Base-by-base conservation (phyloP, 257 asterid species). In the Solanum lycopersicoides region DNA sequence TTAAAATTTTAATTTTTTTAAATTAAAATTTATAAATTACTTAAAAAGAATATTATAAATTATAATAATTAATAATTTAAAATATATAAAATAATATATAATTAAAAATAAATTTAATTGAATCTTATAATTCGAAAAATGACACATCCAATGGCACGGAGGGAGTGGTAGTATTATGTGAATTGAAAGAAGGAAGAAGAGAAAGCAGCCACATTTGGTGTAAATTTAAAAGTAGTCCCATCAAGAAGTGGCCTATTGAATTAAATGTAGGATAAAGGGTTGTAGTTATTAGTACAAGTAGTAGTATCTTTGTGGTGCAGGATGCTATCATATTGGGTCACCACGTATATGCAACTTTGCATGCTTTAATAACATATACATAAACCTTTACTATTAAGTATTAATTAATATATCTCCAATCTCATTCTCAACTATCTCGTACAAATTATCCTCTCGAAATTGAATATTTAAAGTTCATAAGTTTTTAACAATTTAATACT, bases 311-410 rank as follows among this genome's bases (percentile, higher is more conserved):
- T 82, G 68, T 82, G 85, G 85, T 32, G 44, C 69, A 82, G 63
- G 74, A 68, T 85, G 60, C 77, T 68, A 79, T 85, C 73, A 86
- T 80, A 66, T 74, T 88, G 87, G 71, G 75, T 83, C 87, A 50
- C 82, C 82, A 73, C 87, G 30, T 84, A 25, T 71, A 20, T 72
- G 53, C 85, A 85, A 83, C 85, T 60, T 73, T 60, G 87, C 89
- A 84, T 74, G 89, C 79, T 73, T 83, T 47, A 56, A 28, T 47
- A 56, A 28, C 56, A 34, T 65, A 73, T 65, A 59, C 66, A 28
- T 30, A 47, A 23, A 47, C 20, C 21, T 50, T 47, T 47, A 53
- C 2, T 53, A 53, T 53, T 53, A 53, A 37, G 39, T 37, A 56
- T 56, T 18, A 32, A 80, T 47, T 80, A 80, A 73, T 7, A 8